Conservation (phyloP, 225 moss, liverwort and hornwort species). For the Pseudisothecium myosuroides region DNA sequence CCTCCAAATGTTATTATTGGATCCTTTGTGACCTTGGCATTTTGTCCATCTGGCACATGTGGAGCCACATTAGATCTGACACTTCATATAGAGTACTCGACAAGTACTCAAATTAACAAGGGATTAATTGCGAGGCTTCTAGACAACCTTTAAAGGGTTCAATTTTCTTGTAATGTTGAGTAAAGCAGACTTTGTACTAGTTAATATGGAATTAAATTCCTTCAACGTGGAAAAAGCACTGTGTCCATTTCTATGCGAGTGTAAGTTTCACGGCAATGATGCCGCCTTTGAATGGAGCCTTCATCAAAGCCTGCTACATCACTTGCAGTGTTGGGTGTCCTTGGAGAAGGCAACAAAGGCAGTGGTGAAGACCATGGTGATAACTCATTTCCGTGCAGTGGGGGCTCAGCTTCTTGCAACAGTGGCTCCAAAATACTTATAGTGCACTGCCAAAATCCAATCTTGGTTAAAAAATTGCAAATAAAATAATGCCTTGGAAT, state of each 20-base stretch:
- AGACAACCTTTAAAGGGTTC: background rate
- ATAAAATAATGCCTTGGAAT: background rate
- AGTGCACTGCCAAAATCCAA: background rate
- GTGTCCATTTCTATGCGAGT: background rate
- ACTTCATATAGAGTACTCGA: no score
- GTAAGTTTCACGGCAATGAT: background rate
- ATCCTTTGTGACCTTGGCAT: no score
- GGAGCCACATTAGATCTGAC: no score
- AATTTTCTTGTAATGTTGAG: background rate
- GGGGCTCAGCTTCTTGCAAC: background rate
- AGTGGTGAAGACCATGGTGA: background rate
- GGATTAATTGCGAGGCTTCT: no score
- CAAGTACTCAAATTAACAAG: background rate
- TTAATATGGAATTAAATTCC: background rate
- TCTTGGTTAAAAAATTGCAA: background rate
- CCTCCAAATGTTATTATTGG: no score
- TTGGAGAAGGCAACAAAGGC: background rate
- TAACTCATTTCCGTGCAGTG: background rate
- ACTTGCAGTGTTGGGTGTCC: background rate
- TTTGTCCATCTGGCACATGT: no score
- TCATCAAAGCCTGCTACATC: background rate
- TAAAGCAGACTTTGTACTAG: background rate
- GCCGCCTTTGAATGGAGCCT: background rate
- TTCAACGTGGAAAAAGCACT: background rate
- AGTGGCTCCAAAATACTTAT: conserved; percentile 13